Evolutionary conservation across 2,329 filamentous ascomycete genomes (phyloP), one percentile per base, ranked within the genome.

Genomic region (Fusarium mundagurra): DNA sequence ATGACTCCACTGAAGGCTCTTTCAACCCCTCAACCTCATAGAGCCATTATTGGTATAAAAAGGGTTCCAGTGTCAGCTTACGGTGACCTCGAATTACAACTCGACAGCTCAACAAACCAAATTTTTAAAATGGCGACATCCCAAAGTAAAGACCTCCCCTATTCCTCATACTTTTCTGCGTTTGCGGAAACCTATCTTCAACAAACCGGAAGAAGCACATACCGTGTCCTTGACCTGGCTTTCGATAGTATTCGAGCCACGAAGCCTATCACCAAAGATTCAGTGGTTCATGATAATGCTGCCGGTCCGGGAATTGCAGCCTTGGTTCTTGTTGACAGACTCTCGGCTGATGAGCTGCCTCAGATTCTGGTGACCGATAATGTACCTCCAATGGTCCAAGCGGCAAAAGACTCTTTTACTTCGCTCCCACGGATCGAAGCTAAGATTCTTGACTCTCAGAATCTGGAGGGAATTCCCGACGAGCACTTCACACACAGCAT

Each of bases 301-400:
- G 79, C 80, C 10, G 80, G 81, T 1, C 81, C 81, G 0, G 81
- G 81, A 13, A 79, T 78, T 3, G 80, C 78, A 20, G 72, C 81
- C 2, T 73, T 79, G 3, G 74, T 77, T 33, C 51, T 82, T 12
- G n/a, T 77, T 14, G 67, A 70, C 4, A 68, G 39, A 2, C 24
- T 77, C 14, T 29, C 66, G 0, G 34, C 64, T 14, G 54, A 61
- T 13, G 47, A 55, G 1, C 5, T 71, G 0, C 72, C 74, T 7
- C 3, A n/a, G 4, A 66, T 77, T 4, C 24, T 77, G 1, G 63
- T 76, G 33, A 76, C 72, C 3, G 76, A 77, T 27, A 77, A 72
- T 11, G 69, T 72, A 3, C 72, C 75, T 1, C 53, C 67, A 4
- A 77, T 77, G 76, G 27, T 75, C 1, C 55, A 70, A 5, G 75